Evolutionary conservation across 495 filamentous ascomycete species (phyloP), one percentile per base, ranked within the genome.

Genomic region (Penicillium taxi): DNA sequence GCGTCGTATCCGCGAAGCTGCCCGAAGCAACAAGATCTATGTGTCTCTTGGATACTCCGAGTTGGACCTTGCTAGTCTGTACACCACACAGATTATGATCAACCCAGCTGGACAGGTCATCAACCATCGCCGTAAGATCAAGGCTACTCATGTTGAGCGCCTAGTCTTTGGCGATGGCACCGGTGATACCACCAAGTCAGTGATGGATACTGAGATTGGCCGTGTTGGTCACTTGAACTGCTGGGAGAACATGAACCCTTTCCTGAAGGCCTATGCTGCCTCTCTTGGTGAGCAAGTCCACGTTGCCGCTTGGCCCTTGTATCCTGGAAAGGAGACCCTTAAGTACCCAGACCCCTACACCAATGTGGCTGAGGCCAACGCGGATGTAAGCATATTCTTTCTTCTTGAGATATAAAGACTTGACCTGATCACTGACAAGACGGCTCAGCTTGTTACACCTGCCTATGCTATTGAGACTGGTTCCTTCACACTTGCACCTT

Each of bases 381-480:
- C 45, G 66, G 1, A 53, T 60, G 1, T 63, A 61, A 1, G 61
- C 60, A 1, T 63, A 70, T 34, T 67, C 61, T 37, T 70, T 70
- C 39, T 64, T 67, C 32, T 63, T 56, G 6, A 70, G 67, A 42
- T 64, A 55, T 27, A 68, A 68, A 35, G 66, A 63, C 0, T 52
- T 68, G 2, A 26, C 64, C 44, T 56, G 33, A 47, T 45, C 28
- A 37, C 50, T 58, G 45, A 56, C 45, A 35, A 48, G 48, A 39
- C 18, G 15, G 30, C 39, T 2, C 44, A 63, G 59, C 47, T 69
- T 14, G 59, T 66, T 2, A 64, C 56, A 4, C 61, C 60, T 12
- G 65, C 59, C 11, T 67, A 67, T 25, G 63, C 65, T 14, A 61
- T 64, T 16, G 63, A 67, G 41, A 66, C 63, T 1, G 64, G 63